phyloP scores from a whole-genome alignment of 257 asterid genomes.

The Nicotiana otophora region DNA sequence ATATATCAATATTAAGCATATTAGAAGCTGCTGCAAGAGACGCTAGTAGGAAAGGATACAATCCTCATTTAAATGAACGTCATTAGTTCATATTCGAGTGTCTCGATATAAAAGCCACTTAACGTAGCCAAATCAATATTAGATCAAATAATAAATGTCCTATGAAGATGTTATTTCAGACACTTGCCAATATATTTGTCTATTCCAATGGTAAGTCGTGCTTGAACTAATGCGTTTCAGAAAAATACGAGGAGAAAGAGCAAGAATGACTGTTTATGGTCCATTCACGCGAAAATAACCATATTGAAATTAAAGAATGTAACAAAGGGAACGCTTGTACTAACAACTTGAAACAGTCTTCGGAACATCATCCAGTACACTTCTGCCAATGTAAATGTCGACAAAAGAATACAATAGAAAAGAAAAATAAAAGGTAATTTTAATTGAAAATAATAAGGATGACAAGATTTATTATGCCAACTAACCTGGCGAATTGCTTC shows the following conservation, averaged over 20 bases:
- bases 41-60: not conserved
- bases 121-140: not conserved
- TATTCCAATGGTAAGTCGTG: not conserved
- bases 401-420: not conserved
- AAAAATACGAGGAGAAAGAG: not conserved
- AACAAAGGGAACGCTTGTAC: not conserved
- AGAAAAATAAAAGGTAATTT: not conserved
- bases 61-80: not conserved
- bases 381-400: not conserved
- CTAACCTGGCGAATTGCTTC: conserved; percentile 86
- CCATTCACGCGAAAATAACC: not conserved
- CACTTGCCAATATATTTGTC: not conserved
- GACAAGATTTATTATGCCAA: not conserved
- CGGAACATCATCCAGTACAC: not conserved
- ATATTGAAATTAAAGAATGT: not conserved
- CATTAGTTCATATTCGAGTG: not conserved
- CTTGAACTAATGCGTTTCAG: not conserved
- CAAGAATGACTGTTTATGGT: not conserved
- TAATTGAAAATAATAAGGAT: not conserved
- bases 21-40: not conserved
- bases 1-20: not conserved
- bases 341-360: not conserved
- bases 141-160: not conserved
- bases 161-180: not conserved
- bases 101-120: not conserved